Evolutionary conservation across 1,284 basidiomycete genomes (phyloP), one percentile per base, ranked within the genome.

Genomic region (Austroboletus niveus): DNA sequence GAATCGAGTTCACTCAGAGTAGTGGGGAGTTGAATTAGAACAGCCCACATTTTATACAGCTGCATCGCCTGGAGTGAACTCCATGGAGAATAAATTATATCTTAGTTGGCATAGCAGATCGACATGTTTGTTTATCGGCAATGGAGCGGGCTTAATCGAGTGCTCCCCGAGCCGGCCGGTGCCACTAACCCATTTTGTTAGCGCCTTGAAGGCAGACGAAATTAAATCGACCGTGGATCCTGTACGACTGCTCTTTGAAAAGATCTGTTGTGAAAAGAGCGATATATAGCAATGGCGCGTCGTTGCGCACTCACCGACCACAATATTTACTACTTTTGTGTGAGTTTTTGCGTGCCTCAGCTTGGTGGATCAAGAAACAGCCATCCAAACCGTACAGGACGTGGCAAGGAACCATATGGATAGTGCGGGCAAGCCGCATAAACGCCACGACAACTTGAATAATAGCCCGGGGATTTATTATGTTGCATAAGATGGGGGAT

Each of bases 21-120:
- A 8, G 8, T 22, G 10, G 42, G 39, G 22, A 41, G 30, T 31
- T 27, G 24, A 49, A 47, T 22, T 15, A 46, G 29, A 48, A 12
- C 8, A 27, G n/a, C 34, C 27, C 38, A 30, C 44, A 40, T 35
- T 64, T 65, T 64, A 68, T 66, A 60, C 38, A 20, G 15, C n/a
- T 30, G 31, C 41, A 30, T 24, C 22, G 32, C 46, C 38, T 14
- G 15, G 31, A 41, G 29, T 34, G 34, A 41, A 34, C n/a, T 36
- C 41, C 22, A 42, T 40, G 30, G 27, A 45, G 17, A 20, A 17
- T 42, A 22, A 24, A 17, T 17, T 17, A 17, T 5, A 24, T 22
- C 38, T 20, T 22, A 7, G 40, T 4, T 24, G 22, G 17, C 17
- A 17, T 17, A 15, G 27, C 34, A 39, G 36, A 38, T 38, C 36